Evolutionary conservation across 352 stramenopile species (phyloP).

Genomic region (Aphanomyces euteiches): DNA sequence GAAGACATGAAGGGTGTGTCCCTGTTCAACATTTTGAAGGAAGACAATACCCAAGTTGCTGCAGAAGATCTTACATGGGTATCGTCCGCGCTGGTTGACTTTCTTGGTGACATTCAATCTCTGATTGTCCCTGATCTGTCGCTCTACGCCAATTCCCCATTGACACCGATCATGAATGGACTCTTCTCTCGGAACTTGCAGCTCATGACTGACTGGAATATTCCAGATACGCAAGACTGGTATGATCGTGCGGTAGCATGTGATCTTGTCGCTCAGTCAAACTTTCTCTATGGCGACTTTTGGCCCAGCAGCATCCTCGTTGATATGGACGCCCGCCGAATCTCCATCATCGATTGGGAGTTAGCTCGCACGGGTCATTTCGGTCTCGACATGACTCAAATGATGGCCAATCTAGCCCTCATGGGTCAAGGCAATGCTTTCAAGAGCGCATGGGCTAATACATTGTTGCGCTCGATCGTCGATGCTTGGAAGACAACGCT

Average conservation of each 20-base stretch:
- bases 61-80: background rate
- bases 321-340: background rate
- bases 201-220: background rate
- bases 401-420: constrained; percentile 15
- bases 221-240: background rate
- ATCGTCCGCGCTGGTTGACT: background rate
- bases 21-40: background rate
- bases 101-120: background rate
- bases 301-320: constrained; percentile 23
- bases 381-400: constrained; percentile 17
- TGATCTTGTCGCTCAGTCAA: background rate
- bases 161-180: background rate
- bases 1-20: background rate
- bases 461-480: background rate
- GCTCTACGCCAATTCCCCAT: background rate
- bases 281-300: constrained; percentile 20
- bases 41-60: background rate
- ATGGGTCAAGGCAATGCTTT: constrained; percentile 7
- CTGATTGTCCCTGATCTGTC: background rate
- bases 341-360: constrained; percentile 22
- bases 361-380: background rate
- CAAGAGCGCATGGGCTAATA: background rate
- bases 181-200: background rate
- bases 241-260: background rate
- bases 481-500: background rate